These are phyloP conservation scores for Phytophthora pini DNA, from an alignment of 352 stramenopile genomes.

Conservation along the genomic window DNA sequence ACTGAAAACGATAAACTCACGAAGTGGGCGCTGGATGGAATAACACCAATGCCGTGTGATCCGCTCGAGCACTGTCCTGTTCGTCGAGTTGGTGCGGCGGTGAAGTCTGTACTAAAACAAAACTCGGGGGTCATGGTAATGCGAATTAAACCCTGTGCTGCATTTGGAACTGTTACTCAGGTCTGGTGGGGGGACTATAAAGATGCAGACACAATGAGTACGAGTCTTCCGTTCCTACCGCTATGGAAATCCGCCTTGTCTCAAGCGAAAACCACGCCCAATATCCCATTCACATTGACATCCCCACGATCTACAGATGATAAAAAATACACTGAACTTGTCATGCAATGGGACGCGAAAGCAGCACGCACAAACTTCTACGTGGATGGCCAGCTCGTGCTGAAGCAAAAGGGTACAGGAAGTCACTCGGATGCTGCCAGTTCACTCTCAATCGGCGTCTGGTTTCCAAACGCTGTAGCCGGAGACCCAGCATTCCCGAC, in stretches of 20 bases:
- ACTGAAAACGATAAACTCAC: conserved; percentile 48
- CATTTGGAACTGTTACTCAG: conserved; percentile 67
- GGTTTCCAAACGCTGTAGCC: conserved; percentile 73
- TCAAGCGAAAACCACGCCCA: conserved; percentile 53
- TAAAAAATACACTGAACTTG: conserved; percentile 48
- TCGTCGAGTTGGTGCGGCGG: conserved; percentile 59
- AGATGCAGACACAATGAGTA: conserved; percentile 7
- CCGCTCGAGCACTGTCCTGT: conserved; percentile 41
- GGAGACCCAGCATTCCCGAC: conserved; percentile 61
- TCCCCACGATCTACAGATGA: conserved; percentile 2
- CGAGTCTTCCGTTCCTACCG: conserved; percentile 53
- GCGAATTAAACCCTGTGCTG: conserved; percentile 52
- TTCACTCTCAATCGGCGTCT: conserved; percentile 62
- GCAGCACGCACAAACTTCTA: conserved; percentile 68
- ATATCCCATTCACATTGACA: conserved; percentile 33
- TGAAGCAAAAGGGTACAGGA: conserved; percentile 35
- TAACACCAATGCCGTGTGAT: conserved; percentile 53
- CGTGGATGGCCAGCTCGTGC: conserved; percentile 56
- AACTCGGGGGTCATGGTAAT: conserved; percentile 64
- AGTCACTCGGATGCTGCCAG: conserved; percentile 5
- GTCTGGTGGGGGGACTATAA: conserved; percentile 65
- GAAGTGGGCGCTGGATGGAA: conserved; percentile 63
- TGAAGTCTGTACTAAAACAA: conserved; percentile 47
- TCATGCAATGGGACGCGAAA: conserved; percentile 72
- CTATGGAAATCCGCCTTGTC: conserved; percentile 68